A percentile compares a stretch with the other conserved stretches of the same genome.
phyloP scores from a whole-genome alignment of 139 green algal genomes.

The Chlamydomonas asymmetrica region DNA sequence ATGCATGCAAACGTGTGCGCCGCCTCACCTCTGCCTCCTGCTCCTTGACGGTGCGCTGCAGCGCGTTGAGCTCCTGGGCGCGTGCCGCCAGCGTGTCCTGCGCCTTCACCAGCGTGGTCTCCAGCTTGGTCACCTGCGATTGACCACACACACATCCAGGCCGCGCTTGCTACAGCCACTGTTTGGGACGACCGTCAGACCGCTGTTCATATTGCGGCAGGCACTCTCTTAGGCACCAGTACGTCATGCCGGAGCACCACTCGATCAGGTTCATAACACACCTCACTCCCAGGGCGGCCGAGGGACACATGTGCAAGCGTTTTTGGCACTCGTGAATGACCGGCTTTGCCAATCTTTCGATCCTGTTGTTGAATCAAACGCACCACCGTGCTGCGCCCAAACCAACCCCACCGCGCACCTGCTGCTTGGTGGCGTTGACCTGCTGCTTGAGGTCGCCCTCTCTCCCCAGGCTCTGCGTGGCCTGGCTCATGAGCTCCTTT shows the following conservation, averaged over 20 bases:
- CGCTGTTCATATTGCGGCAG: no score
- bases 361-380: background rate
- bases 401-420: background rate
- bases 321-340: no score
- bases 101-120: conserved; percentile 1
- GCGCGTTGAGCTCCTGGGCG: background rate
- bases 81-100: conserved; percentile 7
- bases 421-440: conserved; percentile 22
- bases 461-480: conserved; percentile 26
- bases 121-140: conserved; percentile 22
- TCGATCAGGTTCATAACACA: no score
- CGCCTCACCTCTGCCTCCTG: conserved; percentile 9
- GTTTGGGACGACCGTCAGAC: no score
- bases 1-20: no score
- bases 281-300: no score
- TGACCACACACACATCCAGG: no score
- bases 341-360: background rate
- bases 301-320: no score
- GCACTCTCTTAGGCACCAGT: no score
- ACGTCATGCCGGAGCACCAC: no score
- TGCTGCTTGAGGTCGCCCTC: conserved; percentile 32
- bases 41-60: conserved; percentile 9
- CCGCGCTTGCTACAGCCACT: no score
- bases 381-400: background rate
- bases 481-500: conserved; percentile 7